Evolutionary conservation across 2,329 filamentous ascomycete species (phyloP), one percentile per base, ranked within the genome.

Genomic region (Apiospora phragmitis): DNA sequence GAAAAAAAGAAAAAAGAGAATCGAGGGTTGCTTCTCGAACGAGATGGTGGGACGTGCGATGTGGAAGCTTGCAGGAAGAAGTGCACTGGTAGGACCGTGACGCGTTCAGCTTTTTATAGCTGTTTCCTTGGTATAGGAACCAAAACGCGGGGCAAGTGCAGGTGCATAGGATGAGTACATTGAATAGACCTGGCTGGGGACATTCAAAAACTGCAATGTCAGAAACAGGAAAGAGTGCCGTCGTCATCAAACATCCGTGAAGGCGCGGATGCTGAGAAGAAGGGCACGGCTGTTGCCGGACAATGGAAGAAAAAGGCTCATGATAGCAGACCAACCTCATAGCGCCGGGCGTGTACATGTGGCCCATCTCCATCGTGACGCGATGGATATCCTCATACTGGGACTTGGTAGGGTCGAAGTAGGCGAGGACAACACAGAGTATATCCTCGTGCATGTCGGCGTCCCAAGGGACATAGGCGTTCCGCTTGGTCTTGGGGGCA

Each of bases 361-460:
- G 76, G 21, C 76, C 79, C 35, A 76, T 76, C 2, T 38, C 32
- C 11, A 73, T 73, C 62, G 82, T 73, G 0, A 71, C 70, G 7
- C 70, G 70, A 8, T 79, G 71, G 38, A 82, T 71, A 0, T 47
- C 67, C 1, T 72, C 71, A 68, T 80, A 82, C 14, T 83, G 78
- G 0, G 75, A 75, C 0, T 72, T 76, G 2, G 83, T 79, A 45
- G 83, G 79, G 47, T 78, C 81, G 69, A 83, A 73, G 8, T 81
- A 76, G 35, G 80, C 78, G n/a, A 83, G 75, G 32, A 87, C 71
- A 38, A 80, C 81, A 8, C 82, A 70, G 45, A 88, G 79, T 55
- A 87, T 82, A 51, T 84, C 83, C 71, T 84, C 77, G 65, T 87
- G 84, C 24, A 82, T 79, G 11, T 78, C 77, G 6, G 80, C 75